Evolutionary conservation across 1,284 basidiomycete species (phyloP), one percentile per base, ranked within the genome.

Genomic region (Cutaneotrichosporon mucoides): DNA sequence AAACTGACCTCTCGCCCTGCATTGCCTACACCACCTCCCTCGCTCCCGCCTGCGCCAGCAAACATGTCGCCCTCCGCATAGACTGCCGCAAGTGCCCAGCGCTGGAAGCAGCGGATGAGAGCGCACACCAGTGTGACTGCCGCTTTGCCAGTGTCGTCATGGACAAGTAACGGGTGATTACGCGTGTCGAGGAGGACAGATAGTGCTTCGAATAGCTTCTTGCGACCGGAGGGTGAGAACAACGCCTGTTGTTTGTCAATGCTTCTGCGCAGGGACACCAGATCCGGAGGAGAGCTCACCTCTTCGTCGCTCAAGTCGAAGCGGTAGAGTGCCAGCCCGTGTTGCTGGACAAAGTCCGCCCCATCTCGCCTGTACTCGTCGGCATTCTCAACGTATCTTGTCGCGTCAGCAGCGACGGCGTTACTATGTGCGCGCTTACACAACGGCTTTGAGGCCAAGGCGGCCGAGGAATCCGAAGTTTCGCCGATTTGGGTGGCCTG

Each of bases 401-500:
- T 24, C 24, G 24, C 3, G 24, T 24, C 24, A 24, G 61, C 8
- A 6, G 36, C 3, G 40, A 41, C 34, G 35, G 46, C 33, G n/a
- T 24, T 24, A 24, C 24, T 9, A 48, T 7, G 12, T 16, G 4
- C 11, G 3, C 46, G n/a, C 70, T 59, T 60, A 78, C 70, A 79
- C 72, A 53, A 79, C 75, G 10, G 69, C 70, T 57, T 66, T 67
- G 15, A 79, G 60, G 3, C 68, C 66, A n/a, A 79, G 66, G 33
- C 69, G 55, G 9, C 63, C 63, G 34, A 79, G 69, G 53, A 77
- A 79, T 0, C 73, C 57, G 54, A 74, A 75, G 66, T 79, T 79
- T 63, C 74, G 72, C 55, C 64, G 65, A 57, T 79, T 78, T 4
- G 78, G 78, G 63, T 79, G 77, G 0, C 78, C 78, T 5, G 69